Evolutionary conservation across 1,284 basidiomycete genomes (phyloP), one percentile per base, ranked within the genome.

Genomic region (Anthracocystis setariae): DNA sequence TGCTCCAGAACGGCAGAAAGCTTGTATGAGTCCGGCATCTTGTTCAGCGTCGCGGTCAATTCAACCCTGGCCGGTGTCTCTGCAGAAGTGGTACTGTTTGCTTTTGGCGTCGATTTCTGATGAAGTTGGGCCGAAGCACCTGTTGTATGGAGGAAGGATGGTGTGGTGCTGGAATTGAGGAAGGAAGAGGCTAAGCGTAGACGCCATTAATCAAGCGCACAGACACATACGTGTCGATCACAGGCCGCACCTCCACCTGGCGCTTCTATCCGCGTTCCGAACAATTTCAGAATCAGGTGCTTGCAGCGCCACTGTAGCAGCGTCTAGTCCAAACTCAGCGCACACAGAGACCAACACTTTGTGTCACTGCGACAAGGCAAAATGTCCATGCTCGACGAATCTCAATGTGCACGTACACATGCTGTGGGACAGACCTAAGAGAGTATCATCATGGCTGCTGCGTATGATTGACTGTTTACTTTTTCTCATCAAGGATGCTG

Each of bases 1-100:
- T 73, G 74, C 21, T 71, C 51, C 13, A 80, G 56, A 44, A 70
- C 66, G 15, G 67, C 68, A 15, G 77, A 73, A 8, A 81, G 64
- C 57, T 68, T 68, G 64, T 68, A 73, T 3, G 53, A 51, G 9
- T 51, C 15, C 39, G 53, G 37, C 62, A 66, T 71, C 29, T 24
- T 52, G 39, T 12, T 29, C n/a, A 29, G 29, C 29, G 5, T 29
- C 29, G 12, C 29, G 29, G 29, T 29, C 29, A 29, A 29, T 12
- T 12, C 29, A 29, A n/a, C n/a, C n/a, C n/a, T n/a, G n/a, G n/a
- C n/a, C n/a, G n/a, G n/a, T n/a, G n/a, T n/a, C n/a, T n/a, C n/a
- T n/a, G n/a, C n/a, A n/a, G n/a, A n/a, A n/a, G n/a, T n/a, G n/a
- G n/a, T n/a, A n/a, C n/a, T n/a, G n/a, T n/a, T n/a, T n/a, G n/a